Conservation (phyloP, 805 yeast species). For the Cephaloascus fragrans region DNA sequence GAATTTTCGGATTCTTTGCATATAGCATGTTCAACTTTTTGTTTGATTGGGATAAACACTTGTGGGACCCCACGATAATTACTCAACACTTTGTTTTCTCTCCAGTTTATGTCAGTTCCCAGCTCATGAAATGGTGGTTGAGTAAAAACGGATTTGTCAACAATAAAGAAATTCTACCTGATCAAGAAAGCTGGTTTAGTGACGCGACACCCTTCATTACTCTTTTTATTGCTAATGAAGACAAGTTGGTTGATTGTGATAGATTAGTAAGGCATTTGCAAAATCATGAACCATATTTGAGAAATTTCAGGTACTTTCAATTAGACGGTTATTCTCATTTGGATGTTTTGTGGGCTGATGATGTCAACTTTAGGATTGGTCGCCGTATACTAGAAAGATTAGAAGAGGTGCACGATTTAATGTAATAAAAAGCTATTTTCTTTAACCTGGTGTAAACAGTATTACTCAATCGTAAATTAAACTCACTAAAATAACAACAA, state of each 20-base stretch:
- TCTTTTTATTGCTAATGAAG: conserved; percentile 63
- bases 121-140: conserved; percentile 91
- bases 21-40: conserved; percentile 80
- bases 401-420: no score
- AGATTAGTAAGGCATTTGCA: conserved; percentile 56
- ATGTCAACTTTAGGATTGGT: conserved; percentile 60
- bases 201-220: conserved; percentile 46
- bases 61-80: conserved; percentile 64
- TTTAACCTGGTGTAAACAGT: no score
- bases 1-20: conserved; percentile 50
- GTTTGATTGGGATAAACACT: conserved; percentile 76
- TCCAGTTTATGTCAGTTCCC: conserved; percentile 73
- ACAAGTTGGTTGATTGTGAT: conserved; percentile 69
- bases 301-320: conserved; percentile 26
- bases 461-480: no score
- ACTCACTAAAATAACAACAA: no score
- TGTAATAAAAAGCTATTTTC: no score
- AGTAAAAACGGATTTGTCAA: conserved; percentile 36
- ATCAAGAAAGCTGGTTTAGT: conserved; percentile 44
- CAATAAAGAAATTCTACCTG: conserved; percentile 43
- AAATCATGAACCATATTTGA: conserved; percentile 42
- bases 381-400: conserved; percentile 12
- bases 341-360: conserved; percentile 90
- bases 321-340: conserved; percentile 70
- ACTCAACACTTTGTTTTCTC: conserved; percentile 76